phyloP scores from a whole-genome alignment of 2,329 filamentous ascomycete species.

The Pestalotiopsis sp. region DNA sequence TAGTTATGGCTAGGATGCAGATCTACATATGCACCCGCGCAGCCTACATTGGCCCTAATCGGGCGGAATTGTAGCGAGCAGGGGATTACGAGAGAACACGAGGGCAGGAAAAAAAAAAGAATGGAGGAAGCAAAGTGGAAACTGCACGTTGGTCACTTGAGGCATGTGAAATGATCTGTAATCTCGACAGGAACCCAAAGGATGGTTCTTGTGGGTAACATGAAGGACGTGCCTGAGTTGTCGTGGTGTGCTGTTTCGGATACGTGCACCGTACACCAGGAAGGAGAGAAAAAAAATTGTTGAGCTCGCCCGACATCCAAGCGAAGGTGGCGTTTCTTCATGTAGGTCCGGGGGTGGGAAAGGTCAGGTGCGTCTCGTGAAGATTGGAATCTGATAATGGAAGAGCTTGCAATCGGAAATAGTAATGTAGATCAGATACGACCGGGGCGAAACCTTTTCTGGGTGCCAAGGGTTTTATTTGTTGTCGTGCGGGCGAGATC shows the following conservation, averaged over 20 bases:
- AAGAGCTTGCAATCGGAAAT: not conserved
- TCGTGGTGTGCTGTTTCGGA: not conserved
- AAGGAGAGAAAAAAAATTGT: not conserved
- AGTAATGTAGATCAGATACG: not conserved
- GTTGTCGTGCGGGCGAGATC: not conserved
- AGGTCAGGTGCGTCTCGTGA: not conserved
- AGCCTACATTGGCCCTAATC: not conserved
- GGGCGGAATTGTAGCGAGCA: not conserved
- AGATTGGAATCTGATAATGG: not conserved
- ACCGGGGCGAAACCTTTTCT: not conserved
- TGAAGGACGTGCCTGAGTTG: not conserved
- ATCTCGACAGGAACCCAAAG: not conserved
- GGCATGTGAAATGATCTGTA: not conserved
- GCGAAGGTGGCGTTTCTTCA: not conserved
- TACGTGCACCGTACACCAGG: not conserved
- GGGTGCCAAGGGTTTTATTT: not conserved
- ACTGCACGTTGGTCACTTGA: not conserved
- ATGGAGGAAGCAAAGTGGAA: not conserved
- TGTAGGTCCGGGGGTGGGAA: not conserved
- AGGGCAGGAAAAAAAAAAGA: not conserved
- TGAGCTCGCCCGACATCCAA: not conserved
- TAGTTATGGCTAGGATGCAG: not conserved
- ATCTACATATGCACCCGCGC: not conserved
- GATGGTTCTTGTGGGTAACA: not conserved
- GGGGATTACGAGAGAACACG: not conserved